These are phyloP conservation scores for Coriolopsis trogii DNA, from an alignment of 1,284 basidiomycete genomes.

Conservation along the genomic window DNA sequence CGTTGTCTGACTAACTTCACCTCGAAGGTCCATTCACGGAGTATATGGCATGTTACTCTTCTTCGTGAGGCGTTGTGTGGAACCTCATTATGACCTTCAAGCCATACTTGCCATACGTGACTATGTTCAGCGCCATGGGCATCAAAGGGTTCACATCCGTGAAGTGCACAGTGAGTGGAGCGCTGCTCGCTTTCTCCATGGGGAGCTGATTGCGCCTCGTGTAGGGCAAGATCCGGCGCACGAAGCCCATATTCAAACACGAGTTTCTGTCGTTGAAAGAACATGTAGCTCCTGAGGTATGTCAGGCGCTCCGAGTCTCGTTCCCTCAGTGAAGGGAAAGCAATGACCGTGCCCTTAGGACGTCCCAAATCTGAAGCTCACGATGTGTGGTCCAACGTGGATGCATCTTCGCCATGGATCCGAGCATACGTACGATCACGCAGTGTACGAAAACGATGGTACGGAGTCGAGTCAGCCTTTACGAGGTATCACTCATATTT, in stretches of 20 bases:
- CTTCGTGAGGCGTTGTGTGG: not conserved
- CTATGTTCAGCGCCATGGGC: constrained; percentile 43
- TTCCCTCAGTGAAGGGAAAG: not conserved
- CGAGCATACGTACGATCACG: constrained; percentile 55
- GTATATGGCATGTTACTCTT: constrained; percentile 9
- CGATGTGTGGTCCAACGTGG: constrained; percentile 76
- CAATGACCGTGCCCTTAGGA: constrained; percentile 44
- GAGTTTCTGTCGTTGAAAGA: constrained; percentile 63
- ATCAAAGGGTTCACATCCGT: constrained; percentile 47
- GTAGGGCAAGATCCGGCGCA: constrained; percentile 65
- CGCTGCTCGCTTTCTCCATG: not conserved
- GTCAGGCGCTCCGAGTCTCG: constrained; percentile 1
- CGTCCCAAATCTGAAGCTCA: constrained; percentile 69
- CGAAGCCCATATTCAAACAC: constrained; percentile 59
- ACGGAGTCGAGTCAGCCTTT: constrained; percentile 7
- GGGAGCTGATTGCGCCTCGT: not conserved
- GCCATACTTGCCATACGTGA: constrained; percentile 52
- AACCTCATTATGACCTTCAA: constrained; percentile 22
- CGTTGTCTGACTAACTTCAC: not conserved
- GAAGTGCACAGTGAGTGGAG: constrained; percentile 47
- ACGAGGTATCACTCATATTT: not conserved
- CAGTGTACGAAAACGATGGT: constrained; percentile 65
- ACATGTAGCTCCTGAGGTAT: constrained; percentile 54
- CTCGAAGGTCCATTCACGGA: constrained; percentile 13
- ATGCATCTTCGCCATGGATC: constrained; percentile 72